Percentiles rank a stretch among this genome's conserved stretches.
These are phyloP conservation scores for Geranomyces michiganensis DNA, from an alignment of 192 early-diverging fungal genomes.

Conservation along the genomic window DNA sequence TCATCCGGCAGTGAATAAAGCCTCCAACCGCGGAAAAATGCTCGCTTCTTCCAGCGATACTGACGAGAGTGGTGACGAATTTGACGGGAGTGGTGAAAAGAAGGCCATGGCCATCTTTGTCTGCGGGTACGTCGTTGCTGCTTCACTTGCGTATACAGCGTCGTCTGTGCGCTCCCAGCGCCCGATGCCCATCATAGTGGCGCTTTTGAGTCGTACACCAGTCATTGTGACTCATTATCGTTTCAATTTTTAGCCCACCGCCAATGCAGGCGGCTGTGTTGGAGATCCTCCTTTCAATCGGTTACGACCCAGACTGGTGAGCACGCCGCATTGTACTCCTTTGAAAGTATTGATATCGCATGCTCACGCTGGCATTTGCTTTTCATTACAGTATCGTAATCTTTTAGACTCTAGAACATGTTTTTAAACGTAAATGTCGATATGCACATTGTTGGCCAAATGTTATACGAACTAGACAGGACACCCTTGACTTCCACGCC, in stretches of 20 bases:
- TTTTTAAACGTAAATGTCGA: no score
- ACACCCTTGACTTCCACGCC: no score
- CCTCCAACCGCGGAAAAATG: background rate
- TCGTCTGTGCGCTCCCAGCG: background rate
- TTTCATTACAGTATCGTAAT: no score
- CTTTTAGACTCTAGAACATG: no score
- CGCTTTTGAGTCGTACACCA: background rate
- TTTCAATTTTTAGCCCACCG: background rate
- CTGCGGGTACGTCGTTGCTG: background rate
- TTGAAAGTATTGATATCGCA: no score
- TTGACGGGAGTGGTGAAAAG: background rate
- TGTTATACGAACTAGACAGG: no score
- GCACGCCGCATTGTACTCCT: no score
- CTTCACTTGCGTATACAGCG: background rate
- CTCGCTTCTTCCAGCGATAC: background rate
- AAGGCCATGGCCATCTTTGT: constrained; percentile 13
- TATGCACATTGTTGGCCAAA: no score
- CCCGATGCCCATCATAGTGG: background rate
- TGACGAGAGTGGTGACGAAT: constrained; percentile 3
- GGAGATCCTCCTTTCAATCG: background rate
- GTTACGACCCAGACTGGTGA: constrained; percentile 4
- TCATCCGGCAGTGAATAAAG: background rate
- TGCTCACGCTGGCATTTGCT: no score
- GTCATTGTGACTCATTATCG: background rate
- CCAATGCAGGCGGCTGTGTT: constrained; percentile 5